Conservation (phyloP, 176 grass and related monocot species). For the barley (Hordeum vulgare) region DNA sequence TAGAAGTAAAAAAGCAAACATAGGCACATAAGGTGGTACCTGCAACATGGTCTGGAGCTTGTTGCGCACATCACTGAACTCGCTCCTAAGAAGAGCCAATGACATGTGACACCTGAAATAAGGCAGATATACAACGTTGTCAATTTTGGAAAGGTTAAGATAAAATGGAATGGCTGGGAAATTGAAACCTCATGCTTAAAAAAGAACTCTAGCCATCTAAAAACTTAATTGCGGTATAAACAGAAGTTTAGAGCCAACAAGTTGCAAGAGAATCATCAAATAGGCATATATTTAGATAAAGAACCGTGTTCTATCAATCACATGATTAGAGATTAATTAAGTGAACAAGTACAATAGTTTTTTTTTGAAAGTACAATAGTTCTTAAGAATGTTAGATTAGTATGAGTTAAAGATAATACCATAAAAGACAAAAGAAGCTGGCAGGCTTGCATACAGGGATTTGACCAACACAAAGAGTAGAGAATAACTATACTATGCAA, state of each 20-base stretch:
- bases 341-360: not conserved
- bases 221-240: not conserved
- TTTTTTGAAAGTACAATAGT: not conserved
- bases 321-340: not conserved
- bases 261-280: conserved; percentile 8
- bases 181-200: not conserved
- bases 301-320: not conserved
- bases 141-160: not conserved
- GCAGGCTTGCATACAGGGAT: not conserved
- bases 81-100: conserved; percentile 49
- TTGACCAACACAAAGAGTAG: not conserved
- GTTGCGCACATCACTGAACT: conserved; percentile 51
- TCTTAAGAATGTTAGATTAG: not conserved
- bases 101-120: conserved; percentile 52
- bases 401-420: not conserved
- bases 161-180: not conserved
- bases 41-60: conserved; percentile 77
- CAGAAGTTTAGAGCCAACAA: not conserved
- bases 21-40: conserved; percentile 31
- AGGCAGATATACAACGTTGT: not conserved
- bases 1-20: conserved; percentile 9
- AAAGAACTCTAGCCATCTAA: not conserved
- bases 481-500: not conserved
- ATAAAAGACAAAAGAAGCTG: not conserved
- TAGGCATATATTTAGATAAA: not conserved